phyloP scores from a whole-genome alignment of 352 stramenopile species.

The Globisporangium apiculatum region DNA sequence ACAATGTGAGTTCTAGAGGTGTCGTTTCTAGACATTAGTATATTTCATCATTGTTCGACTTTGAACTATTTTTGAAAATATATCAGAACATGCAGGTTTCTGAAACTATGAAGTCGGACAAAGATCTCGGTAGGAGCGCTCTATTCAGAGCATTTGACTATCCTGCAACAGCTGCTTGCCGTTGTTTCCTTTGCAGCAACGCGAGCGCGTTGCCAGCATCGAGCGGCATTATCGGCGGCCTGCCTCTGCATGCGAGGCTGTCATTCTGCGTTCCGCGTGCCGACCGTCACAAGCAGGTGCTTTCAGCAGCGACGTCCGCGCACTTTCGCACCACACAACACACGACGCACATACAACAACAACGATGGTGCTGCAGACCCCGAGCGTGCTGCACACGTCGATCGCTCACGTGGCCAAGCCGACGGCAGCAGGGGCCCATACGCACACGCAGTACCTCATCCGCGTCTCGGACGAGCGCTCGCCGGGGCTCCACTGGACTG shows the following conservation, averaged over 20 bases:
- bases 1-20: no score
- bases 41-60: no score
- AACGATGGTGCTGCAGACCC: constrained; percentile 16
- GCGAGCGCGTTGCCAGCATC: neutral
- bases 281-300: neutral
- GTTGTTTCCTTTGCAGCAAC: no score
- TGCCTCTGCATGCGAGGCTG: neutral
- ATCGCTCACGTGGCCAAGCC: constrained; percentile 78
- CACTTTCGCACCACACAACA: neutral
- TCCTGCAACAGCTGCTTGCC: no score
- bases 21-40: no score
- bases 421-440: constrained; percentile 42
- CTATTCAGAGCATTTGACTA: no score
- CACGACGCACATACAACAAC: neutral
- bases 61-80: no score
- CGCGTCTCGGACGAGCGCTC: constrained; percentile 77
- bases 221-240: neutral
- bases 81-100: no score
- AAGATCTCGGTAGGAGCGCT: no score
- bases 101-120: no score
- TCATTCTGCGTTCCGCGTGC: neutral
- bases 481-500: constrained; percentile 62
- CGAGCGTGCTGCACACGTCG: constrained; percentile 63
- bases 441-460: constrained; percentile 80
- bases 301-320: neutral